These are phyloP conservation scores for Saccharomycopsis selenospora DNA, from an alignment of 805 yeast species.

Conservation along the genomic window DNA sequence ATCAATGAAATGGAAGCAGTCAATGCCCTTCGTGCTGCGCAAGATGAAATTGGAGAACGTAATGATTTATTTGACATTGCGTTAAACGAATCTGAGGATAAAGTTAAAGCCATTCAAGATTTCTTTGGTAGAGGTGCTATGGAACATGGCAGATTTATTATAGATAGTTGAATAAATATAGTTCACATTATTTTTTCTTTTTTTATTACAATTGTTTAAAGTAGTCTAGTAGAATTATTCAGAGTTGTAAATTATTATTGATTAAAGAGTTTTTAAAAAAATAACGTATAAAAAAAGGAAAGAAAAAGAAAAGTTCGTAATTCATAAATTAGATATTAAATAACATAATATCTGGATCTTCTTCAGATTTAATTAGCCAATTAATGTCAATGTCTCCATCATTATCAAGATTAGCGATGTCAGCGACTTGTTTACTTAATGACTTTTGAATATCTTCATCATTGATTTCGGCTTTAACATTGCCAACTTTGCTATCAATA, in stretches of 20 bases:
- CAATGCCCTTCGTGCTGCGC: constrained; percentile 48
- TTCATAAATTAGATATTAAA: constrained; percentile 23
- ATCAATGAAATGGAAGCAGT: constrained; percentile 63
- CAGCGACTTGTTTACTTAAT: not conserved
- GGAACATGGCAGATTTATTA: constrained; percentile 31
- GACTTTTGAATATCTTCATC: not conserved
- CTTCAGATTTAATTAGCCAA: constrained; percentile 15
- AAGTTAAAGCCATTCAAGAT: constrained; percentile 67
- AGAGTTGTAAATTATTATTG: no score
- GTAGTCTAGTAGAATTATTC: no score
- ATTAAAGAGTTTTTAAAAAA: no score
- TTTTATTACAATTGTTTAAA: no score
- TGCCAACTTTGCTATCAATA: no score
- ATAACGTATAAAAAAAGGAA: not conserved
- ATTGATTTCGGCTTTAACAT: not conserved
- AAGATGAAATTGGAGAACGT: constrained; percentile 54
- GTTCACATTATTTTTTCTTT: no score
- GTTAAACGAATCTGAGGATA: constrained; percentile 38
- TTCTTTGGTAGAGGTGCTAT: constrained; percentile 86
- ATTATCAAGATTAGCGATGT: constrained; percentile 23
- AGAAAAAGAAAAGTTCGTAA: not conserved
- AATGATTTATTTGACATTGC: constrained; percentile 55
- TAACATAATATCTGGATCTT: constrained; percentile 3
- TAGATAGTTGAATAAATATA: not conserved
- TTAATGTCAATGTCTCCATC: constrained; percentile 1